Percentiles rank a stretch among this genome's conserved stretches.
These are phyloP conservation scores for Plasmopara viticola DNA, from an alignment of 352 stramenopile genomes.

Conservation along the genomic window DNA sequence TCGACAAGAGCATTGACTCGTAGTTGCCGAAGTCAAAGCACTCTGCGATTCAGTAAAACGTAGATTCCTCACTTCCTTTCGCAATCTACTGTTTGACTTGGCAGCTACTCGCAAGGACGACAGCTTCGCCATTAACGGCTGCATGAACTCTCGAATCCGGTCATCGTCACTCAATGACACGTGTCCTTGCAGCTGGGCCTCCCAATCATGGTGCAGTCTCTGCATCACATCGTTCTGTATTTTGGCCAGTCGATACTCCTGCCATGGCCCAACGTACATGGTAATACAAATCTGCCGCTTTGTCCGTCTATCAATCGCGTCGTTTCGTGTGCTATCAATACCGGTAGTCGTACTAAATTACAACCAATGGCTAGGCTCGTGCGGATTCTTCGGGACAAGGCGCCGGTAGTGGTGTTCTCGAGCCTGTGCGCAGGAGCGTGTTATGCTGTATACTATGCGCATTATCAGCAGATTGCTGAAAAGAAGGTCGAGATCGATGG, in stretches of 20 bases:
- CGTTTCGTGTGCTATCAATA: constrained; percentile 26
- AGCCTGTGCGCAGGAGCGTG: constrained; percentile 32
- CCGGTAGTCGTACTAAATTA: constrained; percentile 7
- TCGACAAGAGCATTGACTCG: constrained; percentile 22
- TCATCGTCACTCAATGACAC: constrained; percentile 40
- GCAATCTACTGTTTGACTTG: constrained; percentile 21
- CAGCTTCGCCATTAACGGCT: constrained; percentile 66
- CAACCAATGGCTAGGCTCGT: constrained; percentile 12
- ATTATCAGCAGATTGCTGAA: constrained; percentile 64
- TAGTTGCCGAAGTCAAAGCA: constrained; percentile 6
- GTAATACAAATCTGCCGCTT: constrained; percentile 6
- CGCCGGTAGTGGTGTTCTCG: constrained; percentile 42
- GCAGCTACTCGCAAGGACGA: constrained; percentile 53
- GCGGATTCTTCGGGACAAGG: constrained; percentile 34
- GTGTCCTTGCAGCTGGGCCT: constrained; percentile 50
- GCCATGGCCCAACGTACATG: constrained; percentile 84
- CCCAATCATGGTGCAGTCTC: constrained; percentile 55
- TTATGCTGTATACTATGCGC: constrained; percentile 75
- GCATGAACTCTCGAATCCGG: constrained; percentile 70
- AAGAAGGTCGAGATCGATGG: constrained; percentile 44
- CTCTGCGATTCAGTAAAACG: constrained; percentile 1
- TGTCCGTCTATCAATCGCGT: neutral
- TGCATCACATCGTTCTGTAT: constrained; percentile 77
- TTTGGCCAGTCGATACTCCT: constrained; percentile 81
- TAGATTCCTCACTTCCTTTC: constrained; percentile 3